Evolutionary conservation across 2,329 filamentous ascomycete genomes (phyloP).

Genomic region (Beauveria australis): DNA sequence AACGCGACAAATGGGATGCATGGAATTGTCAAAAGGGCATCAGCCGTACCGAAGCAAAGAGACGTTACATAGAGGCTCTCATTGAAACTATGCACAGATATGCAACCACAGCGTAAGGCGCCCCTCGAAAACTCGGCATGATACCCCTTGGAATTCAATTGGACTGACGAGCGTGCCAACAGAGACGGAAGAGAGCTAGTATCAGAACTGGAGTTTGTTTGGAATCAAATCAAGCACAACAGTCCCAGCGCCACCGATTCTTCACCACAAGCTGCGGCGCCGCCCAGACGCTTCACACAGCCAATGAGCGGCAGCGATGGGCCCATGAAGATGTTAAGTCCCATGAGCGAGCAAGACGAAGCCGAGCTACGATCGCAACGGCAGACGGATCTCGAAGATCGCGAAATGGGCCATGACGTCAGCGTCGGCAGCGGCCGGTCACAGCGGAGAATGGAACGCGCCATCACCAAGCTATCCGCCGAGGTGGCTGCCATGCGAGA

Average conservation of each 20-base stretch:
- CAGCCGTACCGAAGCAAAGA: slow-evolving; percentile 85
- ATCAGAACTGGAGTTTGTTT: slow-evolving; percentile 94
- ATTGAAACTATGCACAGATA: slow-evolving; percentile 97
- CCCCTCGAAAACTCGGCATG: neutral
- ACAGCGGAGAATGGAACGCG: slow-evolving; percentile 75
- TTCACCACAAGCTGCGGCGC: slow-evolving; percentile 39
- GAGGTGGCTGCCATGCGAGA: slow-evolving; percentile 89
- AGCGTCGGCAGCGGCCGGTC: slow-evolving; percentile 45
- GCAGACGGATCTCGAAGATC: slow-evolving; percentile 37
- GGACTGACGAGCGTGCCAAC: neutral
- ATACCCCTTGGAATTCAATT: neutral
- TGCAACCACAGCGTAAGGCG: slow-evolving; percentile 67
- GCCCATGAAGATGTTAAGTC: slow-evolving; percentile 65
- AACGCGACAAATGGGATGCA: slow-evolving; percentile 77
- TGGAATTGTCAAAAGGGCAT: slow-evolving; percentile 85
- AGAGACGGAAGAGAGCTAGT: slow-evolving; percentile 82
- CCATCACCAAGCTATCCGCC: slow-evolving; percentile 80
- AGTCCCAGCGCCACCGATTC: slow-evolving; percentile 55
- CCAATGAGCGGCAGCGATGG: slow-evolving; percentile 41
- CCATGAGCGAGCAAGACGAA: slow-evolving; percentile 78
- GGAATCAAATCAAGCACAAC: slow-evolving; percentile 94
- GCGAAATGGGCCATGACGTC: slow-evolving; percentile 30
- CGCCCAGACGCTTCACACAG: slow-evolving; percentile 30
- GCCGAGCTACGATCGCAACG: slow-evolving; percentile 47
- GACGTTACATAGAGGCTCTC: slow-evolving; percentile 83